Evolutionary conservation across 179 eudicot genomes (phyloP).

Genomic region (Drosera spatulata): DNA sequence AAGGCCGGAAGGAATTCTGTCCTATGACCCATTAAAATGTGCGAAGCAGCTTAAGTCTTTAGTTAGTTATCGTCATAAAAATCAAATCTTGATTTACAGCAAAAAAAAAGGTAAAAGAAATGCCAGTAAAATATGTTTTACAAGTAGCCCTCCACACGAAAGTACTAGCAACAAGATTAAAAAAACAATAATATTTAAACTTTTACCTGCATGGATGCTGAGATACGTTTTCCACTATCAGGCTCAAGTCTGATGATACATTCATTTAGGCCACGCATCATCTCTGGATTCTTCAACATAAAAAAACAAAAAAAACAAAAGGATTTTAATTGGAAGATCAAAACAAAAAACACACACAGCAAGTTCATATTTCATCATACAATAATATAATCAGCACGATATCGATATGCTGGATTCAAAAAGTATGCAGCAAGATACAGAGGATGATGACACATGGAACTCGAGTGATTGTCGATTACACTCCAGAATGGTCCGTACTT

Average conservation of each 20-base stretch:
- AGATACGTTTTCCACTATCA: conserved; percentile 59
- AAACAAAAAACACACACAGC: background rate
- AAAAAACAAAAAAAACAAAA: conserved; percentile 5
- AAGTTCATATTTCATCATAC: conserved; percentile 27
- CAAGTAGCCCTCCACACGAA: no score
- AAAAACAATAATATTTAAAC: no score
- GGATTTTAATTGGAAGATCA: conserved; percentile 7
- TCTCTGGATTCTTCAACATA: conserved; percentile 62
- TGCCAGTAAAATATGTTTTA: no score
- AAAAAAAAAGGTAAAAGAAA: no score
- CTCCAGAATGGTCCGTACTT: conserved; percentile 80
- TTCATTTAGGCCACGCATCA: conserved; percentile 82
- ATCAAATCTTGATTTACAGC: no score
- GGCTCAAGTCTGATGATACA: conserved; percentile 79
- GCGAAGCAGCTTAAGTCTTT: no score
- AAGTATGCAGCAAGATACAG: conserved; percentile 81
- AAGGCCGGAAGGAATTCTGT: no score
- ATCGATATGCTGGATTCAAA: conserved; percentile 77
- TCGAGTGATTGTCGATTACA: conserved; percentile 74
- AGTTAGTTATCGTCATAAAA: no score
- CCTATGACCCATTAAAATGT: no score
- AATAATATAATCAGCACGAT: conserved; percentile 66
- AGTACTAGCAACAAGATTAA: no score
- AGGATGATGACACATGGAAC: conserved; percentile 54
- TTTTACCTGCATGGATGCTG: conserved; percentile 85